Evolutionary conservation across 2,329 filamentous ascomycete species (phyloP), one percentile per base, ranked within the genome.

Genomic region (Cladosporium sp.): DNA sequence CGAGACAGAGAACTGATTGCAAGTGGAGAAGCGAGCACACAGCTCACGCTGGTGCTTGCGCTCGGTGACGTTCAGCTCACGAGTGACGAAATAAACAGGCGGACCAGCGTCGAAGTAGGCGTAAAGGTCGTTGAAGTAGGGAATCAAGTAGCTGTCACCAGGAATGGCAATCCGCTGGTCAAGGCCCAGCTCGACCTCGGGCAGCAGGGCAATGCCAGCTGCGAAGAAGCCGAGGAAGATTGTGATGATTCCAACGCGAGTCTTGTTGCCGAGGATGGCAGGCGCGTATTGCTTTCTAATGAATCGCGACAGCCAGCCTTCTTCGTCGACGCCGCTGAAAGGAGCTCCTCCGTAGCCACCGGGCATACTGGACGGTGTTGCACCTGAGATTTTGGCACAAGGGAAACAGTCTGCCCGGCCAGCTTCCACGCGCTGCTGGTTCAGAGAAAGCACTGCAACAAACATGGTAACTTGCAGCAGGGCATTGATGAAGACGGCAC

Each of bases 401-500:
- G 93, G 95, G 66, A 96, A 84, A 65, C 95, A 93, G 69, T 98
- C 93, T 44, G 90, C 89, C 22, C 92, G 84, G 51, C 88, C 83
- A 61, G 87, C 86, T 66, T 98, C 92, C 1, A 95, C 91, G 8
- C 95, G 82, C 66, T 84, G 82, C 71, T 98, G 93, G 65, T 98
- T 98, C 54, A 95, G 78, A 2, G 91, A 84, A 7, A 98, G 78
- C 3, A 97, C 86, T 1, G 95, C 92, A 37, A 96, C 81, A 66
- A 98, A 98, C 83, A 97, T 92, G 1, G 95, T 98, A 60, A 97
- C 86, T 69, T 98, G 93, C 5, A 98, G 75, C n/a, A 97, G 69
- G 0, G 95, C 95, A 66, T 98, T 98, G 77, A 98, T 92, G 62
- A 97, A 85, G 9, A 98, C 93, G 9, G 93, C 93, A 46, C 93